Evolutionary conservation across 2,329 filamentous ascomycete species (phyloP).

Genomic region (Pseudocercospora macadamiae): DNA sequence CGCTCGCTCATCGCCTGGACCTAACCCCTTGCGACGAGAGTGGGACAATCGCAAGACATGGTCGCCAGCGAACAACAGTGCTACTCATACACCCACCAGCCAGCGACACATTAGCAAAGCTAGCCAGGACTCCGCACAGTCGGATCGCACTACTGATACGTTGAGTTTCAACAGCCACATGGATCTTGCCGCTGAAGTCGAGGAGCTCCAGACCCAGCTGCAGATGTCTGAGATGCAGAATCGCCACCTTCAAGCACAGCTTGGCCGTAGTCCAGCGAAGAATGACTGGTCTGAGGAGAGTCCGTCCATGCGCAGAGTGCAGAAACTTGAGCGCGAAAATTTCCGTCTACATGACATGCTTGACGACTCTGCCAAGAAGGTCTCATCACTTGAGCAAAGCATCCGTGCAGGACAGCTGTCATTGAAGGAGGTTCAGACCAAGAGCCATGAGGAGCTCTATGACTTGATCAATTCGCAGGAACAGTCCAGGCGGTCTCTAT

Average conservation of each 20-base stretch:
- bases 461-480: conserved; percentile 93
- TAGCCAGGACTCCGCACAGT: conserved; percentile 75
- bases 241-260: conserved; percentile 83
- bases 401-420: conserved; percentile 86
- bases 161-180: conserved; percentile 83
- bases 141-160: conserved; percentile 83
- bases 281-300: conserved; percentile 70
- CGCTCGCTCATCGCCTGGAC: conserved; percentile 71
- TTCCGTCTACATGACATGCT: conserved; percentile 90
- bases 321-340: conserved; percentile 91
- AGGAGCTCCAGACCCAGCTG: conserved; percentile 90
- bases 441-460: conserved; percentile 91
- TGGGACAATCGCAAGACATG: conserved; percentile 64
- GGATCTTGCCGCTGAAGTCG: conserved; percentile 87
- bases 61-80: conserved; percentile 60
- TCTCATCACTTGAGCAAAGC: conserved; percentile 83
- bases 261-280: conserved; percentile 68
- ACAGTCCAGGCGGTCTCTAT: conserved; percentile 77
- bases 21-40: conserved; percentile 67
- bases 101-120: conserved; percentile 70
- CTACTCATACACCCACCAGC: conserved; percentile 68
- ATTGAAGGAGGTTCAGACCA: conserved; percentile 86
- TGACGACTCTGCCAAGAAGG: conserved; percentile 90
- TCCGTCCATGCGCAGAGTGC: conserved; percentile 76
- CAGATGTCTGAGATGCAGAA: conserved; percentile 96